Percentiles rank a stretch among this genome's conserved stretches.
These are phyloP conservation scores for Plantago elongata DNA, from an alignment of 257 asterid genomes.

Conservation along the genomic window DNA sequence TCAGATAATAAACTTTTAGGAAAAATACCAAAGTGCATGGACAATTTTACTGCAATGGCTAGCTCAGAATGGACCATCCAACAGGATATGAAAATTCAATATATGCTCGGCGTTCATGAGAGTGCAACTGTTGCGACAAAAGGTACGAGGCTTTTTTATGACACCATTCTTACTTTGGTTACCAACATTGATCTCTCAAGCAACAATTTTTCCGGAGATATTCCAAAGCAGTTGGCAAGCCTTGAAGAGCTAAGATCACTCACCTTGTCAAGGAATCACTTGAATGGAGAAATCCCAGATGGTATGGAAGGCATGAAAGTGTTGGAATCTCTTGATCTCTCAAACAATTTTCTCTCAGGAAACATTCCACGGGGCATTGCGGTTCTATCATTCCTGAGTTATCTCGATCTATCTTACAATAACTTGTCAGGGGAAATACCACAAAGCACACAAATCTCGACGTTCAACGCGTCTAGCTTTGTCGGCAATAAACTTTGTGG, in stretches of 20 bases:
- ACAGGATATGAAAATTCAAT: no score
- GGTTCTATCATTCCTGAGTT: background rate
- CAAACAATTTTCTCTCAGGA: background rate
- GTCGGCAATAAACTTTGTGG: conserved; percentile 9
- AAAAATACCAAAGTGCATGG: background rate
- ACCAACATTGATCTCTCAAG: conserved; percentile 1
- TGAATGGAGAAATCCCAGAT: conserved; percentile 3
- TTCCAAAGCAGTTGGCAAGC: background rate
- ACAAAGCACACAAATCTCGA: background rate
- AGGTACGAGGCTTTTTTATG: background rate
- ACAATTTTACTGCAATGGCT: background rate
- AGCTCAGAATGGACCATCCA: background rate
- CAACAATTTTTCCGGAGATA: background rate
- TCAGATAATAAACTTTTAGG: background rate
- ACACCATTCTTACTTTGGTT: background rate
- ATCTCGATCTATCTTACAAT: background rate
- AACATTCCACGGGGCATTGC: background rate
- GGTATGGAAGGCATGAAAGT: background rate
- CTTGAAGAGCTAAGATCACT: conserved; percentile 1
- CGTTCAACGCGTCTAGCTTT: background rate
- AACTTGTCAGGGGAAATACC: background rate
- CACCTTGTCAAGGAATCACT: background rate
- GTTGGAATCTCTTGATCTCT: conserved; percentile 8
- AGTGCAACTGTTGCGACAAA: background rate
- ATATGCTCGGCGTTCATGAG: no score